These are phyloP conservation scores for Magnusiomyces fungicola DNA, from an alignment of 1,139 yeast species.

Conservation along the genomic window DNA sequence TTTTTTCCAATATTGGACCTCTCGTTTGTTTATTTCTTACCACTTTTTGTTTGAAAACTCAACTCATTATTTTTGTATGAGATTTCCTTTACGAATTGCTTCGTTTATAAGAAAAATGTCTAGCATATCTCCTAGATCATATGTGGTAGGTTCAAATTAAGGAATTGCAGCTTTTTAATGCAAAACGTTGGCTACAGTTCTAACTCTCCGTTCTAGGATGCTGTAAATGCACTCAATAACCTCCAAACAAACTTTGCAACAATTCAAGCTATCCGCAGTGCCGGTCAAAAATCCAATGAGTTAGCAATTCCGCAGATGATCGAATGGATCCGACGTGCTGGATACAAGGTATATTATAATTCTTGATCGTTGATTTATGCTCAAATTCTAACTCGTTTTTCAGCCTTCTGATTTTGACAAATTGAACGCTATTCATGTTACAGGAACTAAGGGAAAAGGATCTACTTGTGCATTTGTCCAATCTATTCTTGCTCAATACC, in stretches of 20 bases:
- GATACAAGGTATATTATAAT: slow-evolving; percentile 43
- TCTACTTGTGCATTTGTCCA: slow-evolving; percentile 94
- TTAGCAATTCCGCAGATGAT: slow-evolving; percentile 78
- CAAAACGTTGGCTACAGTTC: background rate
- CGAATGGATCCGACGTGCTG: slow-evolving; percentile 85
- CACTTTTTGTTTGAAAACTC: background rate
- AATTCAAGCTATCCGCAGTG: slow-evolving; percentile 68
- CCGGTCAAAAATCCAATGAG: slow-evolving; percentile 63
- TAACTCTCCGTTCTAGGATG: slow-evolving; percentile 30
- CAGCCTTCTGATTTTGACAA: slow-evolving; percentile 48
- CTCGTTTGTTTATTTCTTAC: background rate
- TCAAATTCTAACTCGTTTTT: slow-evolving; percentile 27
- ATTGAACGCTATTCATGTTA: slow-evolving; percentile 78
- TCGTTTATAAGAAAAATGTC: background rate
- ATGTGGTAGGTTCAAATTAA: background rate
- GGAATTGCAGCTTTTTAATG: background rate
- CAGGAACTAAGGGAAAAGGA: slow-evolving; percentile 99
- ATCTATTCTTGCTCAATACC: slow-evolving; percentile 65
- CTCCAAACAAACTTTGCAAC: slow-evolving; percentile 89
- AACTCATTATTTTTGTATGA: background rate
- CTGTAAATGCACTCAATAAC: slow-evolving; percentile 75
- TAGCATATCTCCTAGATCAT: background rate
- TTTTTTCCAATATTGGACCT: background rate
- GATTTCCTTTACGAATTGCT: background rate
- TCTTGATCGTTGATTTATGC: slow-evolving; percentile 3